phyloP scores from a whole-genome alignment of 768 basidiomycete genomes.

The Serendipita sp. region DNA sequence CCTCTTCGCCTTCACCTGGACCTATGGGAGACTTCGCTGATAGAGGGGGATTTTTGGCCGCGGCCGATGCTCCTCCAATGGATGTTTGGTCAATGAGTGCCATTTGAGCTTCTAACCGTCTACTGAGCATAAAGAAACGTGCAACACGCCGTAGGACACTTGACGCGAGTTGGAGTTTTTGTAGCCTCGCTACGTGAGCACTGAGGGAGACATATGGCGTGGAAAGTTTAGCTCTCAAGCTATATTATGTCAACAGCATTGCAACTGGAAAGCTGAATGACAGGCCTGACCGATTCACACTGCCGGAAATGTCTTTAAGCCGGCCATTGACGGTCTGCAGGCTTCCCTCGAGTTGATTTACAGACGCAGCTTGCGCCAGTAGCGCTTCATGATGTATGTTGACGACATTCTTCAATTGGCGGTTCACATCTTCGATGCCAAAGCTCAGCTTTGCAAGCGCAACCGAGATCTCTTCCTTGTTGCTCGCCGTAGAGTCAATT shows the following conservation, averaged over 20 bases:
- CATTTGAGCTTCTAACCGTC: slow-evolving; percentile 79
- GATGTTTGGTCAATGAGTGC: slow-evolving; percentile 35
- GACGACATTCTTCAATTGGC: slow-evolving; percentile 76
- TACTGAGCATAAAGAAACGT: slow-evolving; percentile 69
- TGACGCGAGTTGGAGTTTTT: slow-evolving; percentile 66
- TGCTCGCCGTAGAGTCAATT: slow-evolving; percentile 26
- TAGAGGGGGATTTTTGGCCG: not conserved
- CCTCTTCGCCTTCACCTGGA: slow-evolving; percentile 33
- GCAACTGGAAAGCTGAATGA: not conserved
- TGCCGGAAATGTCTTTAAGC: slow-evolving; percentile 50
- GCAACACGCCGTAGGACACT: slow-evolving; percentile 73
- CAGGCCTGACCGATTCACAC: slow-evolving; percentile 43
- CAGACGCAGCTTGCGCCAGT: slow-evolving; percentile 64
- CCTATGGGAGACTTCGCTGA: slow-evolving; percentile 14
- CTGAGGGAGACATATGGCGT: slow-evolving; percentile 66
- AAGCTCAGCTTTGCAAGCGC: slow-evolving; percentile 77
- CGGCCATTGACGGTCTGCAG: slow-evolving; percentile 51
- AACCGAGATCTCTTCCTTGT: slow-evolving; percentile 77
- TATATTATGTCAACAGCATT: not conserved
- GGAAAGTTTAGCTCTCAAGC: slow-evolving; percentile 47
- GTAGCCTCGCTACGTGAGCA: slow-evolving; percentile 51
- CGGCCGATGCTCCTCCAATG: not conserved
- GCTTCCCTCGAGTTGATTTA: slow-evolving; percentile 54
- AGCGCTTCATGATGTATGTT: slow-evolving; percentile 69
- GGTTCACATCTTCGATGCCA: slow-evolving; percentile 82